Base-by-base conservation (phyloP, 2,329 filamentous ascomycete genomes). In the Fusarium nygamai region DNA sequence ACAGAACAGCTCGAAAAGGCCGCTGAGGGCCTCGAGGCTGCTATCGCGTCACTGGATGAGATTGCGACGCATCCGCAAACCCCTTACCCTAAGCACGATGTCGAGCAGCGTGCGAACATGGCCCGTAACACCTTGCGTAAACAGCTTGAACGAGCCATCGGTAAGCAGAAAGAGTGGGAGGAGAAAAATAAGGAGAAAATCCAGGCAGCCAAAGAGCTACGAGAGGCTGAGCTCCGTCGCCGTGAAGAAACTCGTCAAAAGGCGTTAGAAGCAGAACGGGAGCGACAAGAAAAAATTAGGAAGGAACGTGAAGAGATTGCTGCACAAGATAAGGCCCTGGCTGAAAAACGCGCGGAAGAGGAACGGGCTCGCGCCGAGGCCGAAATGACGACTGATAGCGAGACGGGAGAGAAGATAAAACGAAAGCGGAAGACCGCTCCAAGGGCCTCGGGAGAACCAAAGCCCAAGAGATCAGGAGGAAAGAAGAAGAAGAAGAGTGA, bases 41-140 rank as follows among this genome's bases (percentile, higher is more conserved):
- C 96, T 20, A 98, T 98, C 75, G 91, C 92, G 73, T 86, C 89
- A 11, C 84, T 92, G 1, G 90, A 92, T 72, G 88, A 89, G 71
- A 92, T 92, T 73, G 90, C 91, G 8, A 84, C 86, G 38, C 86
- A 90, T 68, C 89, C 90, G 3, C 86, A 90, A 67, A 90, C 96
- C 8, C 97, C 96, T 0, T 99, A 98, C 83, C 96, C 96, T 12
- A 92, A 94, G 77, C 89, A 93, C 69, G 94, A 98, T 76, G 90
- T 99, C 41, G 96, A 98, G 82, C 94, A 97, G 83, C 94, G 97
- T 80, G 96, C 96, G 48, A 97, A 94, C 86, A 99, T 99, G 96
- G 95, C 94, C 74, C 92, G 93, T 69, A 98, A 98, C 81, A 99
- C 97, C 2, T 94, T 98, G 85, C 92, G 94, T 74, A 95, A 94